phyloP scores from a whole-genome alignment of 768 basidiomycete species.

The Podaxis pistillaris region DNA sequence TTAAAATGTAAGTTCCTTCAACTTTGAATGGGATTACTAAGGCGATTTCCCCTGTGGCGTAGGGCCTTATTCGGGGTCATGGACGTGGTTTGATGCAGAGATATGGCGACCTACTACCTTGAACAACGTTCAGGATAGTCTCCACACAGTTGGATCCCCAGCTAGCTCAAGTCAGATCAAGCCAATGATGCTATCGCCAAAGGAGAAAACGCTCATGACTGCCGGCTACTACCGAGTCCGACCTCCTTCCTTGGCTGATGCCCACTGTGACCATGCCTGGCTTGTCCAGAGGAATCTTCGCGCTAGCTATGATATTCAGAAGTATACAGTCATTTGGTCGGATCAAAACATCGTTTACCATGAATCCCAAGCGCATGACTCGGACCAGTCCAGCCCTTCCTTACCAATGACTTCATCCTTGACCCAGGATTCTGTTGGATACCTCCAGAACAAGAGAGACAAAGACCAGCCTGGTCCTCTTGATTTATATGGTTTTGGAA shows the following conservation, averaged over 20 bases:
- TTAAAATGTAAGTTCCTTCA: conserved; percentile 16
- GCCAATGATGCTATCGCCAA: conserved; percentile 2
- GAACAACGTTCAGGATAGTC: neutral
- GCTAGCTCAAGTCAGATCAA: neutral
- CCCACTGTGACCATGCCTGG: conserved; percentile 20
- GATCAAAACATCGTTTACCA: conserved; percentile 7
- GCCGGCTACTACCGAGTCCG: neutral
- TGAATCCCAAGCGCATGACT: neutral
- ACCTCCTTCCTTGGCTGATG: neutral
- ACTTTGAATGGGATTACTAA: neutral
- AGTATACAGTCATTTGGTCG: conserved; percentile 27
- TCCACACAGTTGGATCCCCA: neutral
- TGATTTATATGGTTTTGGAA: conserved; percentile 2
- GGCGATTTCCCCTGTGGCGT: neutral
- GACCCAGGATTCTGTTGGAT: neutral
- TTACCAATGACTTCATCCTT: neutral
- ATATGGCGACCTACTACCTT: conserved; percentile 8
- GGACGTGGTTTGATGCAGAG: conserved; percentile 32
- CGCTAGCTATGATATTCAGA: conserved; percentile 13
- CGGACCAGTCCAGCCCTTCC: too few relatives aligned
- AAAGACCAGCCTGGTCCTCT: neutral
- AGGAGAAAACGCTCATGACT: neutral
- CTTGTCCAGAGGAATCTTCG: conserved; percentile 27
- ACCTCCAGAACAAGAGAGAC: neutral
- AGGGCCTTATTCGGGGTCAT: conserved; percentile 29